Evolutionary conservation across 768 basidiomycete species (phyloP), one percentile per base, ranked within the genome.

Genomic region (Sutorius australiensis): DNA sequence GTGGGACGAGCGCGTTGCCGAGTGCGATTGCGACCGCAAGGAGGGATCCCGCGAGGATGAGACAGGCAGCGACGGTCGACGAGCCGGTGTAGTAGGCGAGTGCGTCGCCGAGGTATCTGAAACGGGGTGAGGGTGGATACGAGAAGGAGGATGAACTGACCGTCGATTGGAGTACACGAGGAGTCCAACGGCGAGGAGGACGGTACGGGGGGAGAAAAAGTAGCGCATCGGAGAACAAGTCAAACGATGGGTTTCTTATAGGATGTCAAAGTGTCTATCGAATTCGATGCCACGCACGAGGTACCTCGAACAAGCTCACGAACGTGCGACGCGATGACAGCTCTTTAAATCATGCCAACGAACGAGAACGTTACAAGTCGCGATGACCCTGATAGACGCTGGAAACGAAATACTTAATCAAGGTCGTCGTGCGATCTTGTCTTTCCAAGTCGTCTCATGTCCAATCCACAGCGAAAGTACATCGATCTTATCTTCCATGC

Each of bases 1-100:
- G 73, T 3, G 77, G 76, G 13, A 62, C 64, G 12, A 79, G 34
- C 10, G 67, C 54, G 6, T 61, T 17, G 2, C 55, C 47, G 3
- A 72, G 38, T 9, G 61, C 63, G 40, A 66, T 36, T 30, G 48
- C 50, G 51, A 68, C 54, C 33, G 54, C 39, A 48, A 60, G 45
- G 46, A 66, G 17, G 0, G 64, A 70, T 9, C 59, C 62, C 3
- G 56, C 63, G 16, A 69, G 59, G 44, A 66, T 61, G 27, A 70
- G 50, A 50, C 62, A 66, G 3, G 61, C 67, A 0, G 64, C 61
- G 42, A 71, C 12, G 13, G 60, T 57, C 3, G 64, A 64, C 7
- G 68, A 69, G 11, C 70, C 70, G 2, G 64, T 69, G 30, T 67
- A 64, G 56, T 64, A 61, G 0, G 61, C 61, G 51, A 70, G 56